Conservation (phyloP, 192 early-diverging fungal species). For the Coemansia reversa region DNA sequence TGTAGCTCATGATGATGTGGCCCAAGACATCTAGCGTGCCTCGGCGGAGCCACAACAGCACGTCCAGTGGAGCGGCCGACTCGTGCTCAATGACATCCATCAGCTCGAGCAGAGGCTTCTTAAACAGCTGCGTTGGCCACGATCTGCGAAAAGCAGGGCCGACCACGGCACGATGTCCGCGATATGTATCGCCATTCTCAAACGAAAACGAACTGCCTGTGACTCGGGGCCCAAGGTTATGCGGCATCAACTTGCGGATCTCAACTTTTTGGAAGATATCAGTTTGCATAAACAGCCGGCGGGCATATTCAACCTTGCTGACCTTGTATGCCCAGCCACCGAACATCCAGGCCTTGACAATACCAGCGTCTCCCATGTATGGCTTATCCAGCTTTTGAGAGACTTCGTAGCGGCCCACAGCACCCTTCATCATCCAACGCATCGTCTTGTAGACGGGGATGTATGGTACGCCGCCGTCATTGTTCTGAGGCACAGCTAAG, state of each 20-base stretch:
- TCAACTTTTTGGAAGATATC: constrained; percentile 51
- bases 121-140: constrained; percentile 48
- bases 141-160: constrained; percentile 53
- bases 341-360: constrained; percentile 54
- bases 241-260: constrained; percentile 42
- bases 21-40: constrained; percentile 62
- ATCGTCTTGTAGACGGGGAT: constrained; percentile 46
- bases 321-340: constrained; percentile 51
- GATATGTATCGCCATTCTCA: constrained; percentile 48
- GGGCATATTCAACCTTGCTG: constrained; percentile 47
- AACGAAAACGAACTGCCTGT: constrained; percentile 46
- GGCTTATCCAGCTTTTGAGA: constrained; percentile 44
- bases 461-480: constrained; percentile 48
- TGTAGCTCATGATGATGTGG: constrained; percentile 56
- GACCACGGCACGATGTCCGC: constrained; percentile 51
- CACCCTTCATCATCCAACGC: constrained; percentile 39
- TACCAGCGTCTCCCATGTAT: constrained; percentile 24
- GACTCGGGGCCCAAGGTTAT: constrained; percentile 49
- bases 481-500: constrained; percentile 20
- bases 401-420: constrained; percentile 43
- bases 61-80: constrained; percentile 36
- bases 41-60: constrained; percentile 42
- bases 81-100: constrained; percentile 48
- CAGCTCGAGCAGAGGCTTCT: constrained; percentile 39
- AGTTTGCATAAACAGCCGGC: constrained; percentile 50